Conservation (phyloP, 202 grass and related monocot genomes). For the Cymbopogon flexuosus region DNA sequence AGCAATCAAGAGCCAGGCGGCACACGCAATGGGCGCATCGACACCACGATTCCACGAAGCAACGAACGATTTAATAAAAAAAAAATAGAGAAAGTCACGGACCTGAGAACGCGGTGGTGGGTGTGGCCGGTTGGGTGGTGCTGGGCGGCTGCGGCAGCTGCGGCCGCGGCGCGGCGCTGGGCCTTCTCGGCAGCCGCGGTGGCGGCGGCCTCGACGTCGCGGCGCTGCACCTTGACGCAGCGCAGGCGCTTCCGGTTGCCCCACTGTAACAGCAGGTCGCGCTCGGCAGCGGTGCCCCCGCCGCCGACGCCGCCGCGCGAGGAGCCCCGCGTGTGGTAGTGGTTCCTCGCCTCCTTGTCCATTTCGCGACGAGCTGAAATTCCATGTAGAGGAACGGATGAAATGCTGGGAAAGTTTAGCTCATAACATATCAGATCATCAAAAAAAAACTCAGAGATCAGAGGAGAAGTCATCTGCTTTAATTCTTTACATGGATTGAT, state of each 20-base stretch:
- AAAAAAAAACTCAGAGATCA: background rate
- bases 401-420: background rate
- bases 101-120: conserved; percentile 52
- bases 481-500: background rate
- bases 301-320: conserved; percentile 39
- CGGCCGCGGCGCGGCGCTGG: conserved; percentile 34
- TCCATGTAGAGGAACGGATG: background rate
- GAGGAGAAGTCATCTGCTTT: background rate
- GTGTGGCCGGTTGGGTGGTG: conserved; percentile 32
- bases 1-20: background rate
- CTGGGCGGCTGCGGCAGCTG: conserved; percentile 16
- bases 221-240: conserved; percentile 75
- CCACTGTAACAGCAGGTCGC: conserved; percentile 74
- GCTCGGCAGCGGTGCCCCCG: conserved; percentile 37
- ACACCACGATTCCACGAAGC: background rate
- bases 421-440: background rate
- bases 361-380: conserved; percentile 34
- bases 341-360: conserved; percentile 71
- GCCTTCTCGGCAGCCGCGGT: conserved; percentile 49
- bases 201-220: conserved; percentile 47
- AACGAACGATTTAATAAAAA: background rate
- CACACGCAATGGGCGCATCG: conserved; percentile 15
- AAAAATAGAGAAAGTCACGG: background rate
- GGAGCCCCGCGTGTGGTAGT: conserved; percentile 75
- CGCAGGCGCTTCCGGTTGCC: conserved; percentile 76